Conservation (phyloP, 2,329 filamentous ascomycete genomes). For the Pestalotiopsis sp. region DNA sequence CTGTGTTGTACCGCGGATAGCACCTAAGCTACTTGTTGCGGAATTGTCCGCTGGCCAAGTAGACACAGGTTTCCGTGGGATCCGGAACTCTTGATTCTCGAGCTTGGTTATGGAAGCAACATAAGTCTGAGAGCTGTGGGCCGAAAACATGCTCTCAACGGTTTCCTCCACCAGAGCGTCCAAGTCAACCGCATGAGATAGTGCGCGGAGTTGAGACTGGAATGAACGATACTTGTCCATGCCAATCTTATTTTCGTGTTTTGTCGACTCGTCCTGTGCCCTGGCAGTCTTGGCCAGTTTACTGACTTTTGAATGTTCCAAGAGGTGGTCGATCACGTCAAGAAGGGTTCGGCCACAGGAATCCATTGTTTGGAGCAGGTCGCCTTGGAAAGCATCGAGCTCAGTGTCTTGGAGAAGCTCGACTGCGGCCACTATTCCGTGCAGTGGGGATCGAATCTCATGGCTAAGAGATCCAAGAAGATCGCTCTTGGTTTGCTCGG, state of each 20-base stretch:
- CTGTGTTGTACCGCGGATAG: background rate
- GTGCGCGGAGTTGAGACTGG: constrained; percentile 24
- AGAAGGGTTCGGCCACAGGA: constrained; percentile 53
- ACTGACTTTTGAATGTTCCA: constrained; percentile 59
- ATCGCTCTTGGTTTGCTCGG: constrained; percentile 54
- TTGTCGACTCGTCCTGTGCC: constrained; percentile 17
- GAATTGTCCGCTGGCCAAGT: background rate
- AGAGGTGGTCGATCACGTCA: constrained; percentile 55
- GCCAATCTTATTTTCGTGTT: constrained; percentile 10
- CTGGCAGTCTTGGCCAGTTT: constrained; percentile 23
- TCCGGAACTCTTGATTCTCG: background rate
- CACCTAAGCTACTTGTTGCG: background rate
- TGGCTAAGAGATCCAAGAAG: constrained; percentile 63
- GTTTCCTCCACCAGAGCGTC: constrained; percentile 48
- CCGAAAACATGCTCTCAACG: constrained; percentile 48
- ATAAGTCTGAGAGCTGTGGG: constrained; percentile 36
- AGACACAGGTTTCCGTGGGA: background rate
- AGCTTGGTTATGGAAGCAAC: no score
- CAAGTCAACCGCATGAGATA: constrained; percentile 33
- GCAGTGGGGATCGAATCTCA: constrained; percentile 61
- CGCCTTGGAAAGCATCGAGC: constrained; percentile 47
- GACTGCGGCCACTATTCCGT: constrained; percentile 58
- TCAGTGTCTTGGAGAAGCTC: constrained; percentile 55
- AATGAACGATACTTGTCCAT: constrained; percentile 15
- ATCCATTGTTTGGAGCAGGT: constrained; percentile 52